Percentiles rank a stretch among this genome's conserved stretches.
phyloP scores from a whole-genome alignment of 371 early-diverging fungal species.

The Circinella umbellata region DNA sequence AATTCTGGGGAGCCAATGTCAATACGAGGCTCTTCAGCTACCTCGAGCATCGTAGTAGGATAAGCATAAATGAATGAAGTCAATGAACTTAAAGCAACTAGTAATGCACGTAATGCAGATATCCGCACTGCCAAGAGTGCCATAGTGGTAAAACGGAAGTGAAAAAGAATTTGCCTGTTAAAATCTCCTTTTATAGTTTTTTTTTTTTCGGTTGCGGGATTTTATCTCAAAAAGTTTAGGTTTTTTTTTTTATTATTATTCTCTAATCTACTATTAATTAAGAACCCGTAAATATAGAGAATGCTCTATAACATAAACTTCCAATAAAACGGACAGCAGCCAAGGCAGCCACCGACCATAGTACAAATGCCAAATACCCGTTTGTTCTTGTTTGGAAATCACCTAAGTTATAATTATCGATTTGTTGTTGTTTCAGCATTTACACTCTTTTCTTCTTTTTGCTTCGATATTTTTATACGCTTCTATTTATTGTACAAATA shows the following conservation, averaged over 20 bases:
- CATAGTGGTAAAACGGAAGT: conserved; percentile 8
- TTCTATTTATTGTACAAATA: not conserved
- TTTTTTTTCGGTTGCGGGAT: conserved; percentile 1
- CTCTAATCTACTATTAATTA: not conserved
- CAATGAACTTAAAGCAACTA: conserved; percentile 14
- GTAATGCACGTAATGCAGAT: conserved; percentile 13
- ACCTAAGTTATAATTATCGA: conserved; percentile 7
- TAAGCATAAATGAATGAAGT: conserved; percentile 23
- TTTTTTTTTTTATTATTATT: no score
- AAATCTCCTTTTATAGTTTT: conserved; percentile 8
- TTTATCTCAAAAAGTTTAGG: not conserved
- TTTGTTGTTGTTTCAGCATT: no score
- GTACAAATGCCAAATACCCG: conserved; percentile 78
- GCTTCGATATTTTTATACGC: not conserved
- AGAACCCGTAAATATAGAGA: conserved; percentile 49
- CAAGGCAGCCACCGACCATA: conserved; percentile 82
- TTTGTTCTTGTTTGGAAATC: conserved; percentile 46
- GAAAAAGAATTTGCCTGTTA: not conserved
- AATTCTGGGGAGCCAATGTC: conserved; percentile 15
- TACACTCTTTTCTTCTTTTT: no score
- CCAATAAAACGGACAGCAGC: conserved; percentile 80
- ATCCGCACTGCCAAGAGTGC: conserved; percentile 14
- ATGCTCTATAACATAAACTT: conserved; percentile 66
- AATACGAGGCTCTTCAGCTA: conserved; percentile 9
- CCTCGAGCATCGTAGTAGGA: conserved; percentile 17